phyloP scores from a whole-genome alignment of 2,329 filamentous ascomycete species.

The Penicillium sp. region DNA sequence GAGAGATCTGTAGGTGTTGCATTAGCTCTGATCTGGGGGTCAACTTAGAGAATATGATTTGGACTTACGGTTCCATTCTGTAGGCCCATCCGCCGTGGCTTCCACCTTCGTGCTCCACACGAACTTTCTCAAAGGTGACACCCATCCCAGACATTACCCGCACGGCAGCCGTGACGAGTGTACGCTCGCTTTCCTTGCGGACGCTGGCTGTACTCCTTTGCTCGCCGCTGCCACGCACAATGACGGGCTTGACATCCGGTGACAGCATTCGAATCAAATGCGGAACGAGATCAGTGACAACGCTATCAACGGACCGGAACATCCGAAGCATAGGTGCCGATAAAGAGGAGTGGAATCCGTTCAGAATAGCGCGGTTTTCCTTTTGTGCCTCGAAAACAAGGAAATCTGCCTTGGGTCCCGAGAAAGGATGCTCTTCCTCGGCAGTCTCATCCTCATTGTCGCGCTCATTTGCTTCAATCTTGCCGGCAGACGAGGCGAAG shows the following conservation, averaged over 20 bases:
- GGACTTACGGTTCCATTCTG: conserved; percentile 86
- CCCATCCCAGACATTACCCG: conserved; percentile 81
- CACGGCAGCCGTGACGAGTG: conserved; percentile 76
- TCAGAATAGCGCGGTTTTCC: conserved; percentile 72
- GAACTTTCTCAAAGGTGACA: conserved; percentile 76
- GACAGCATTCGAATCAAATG: conserved; percentile 82
- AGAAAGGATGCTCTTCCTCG: conserved; percentile 69
- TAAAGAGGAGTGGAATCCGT: conserved; percentile 71
- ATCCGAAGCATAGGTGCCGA: conserved; percentile 71
- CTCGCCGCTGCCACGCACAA: conserved; percentile 71
- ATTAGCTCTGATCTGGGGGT: conserved; percentile 9
- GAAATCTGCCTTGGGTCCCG: conserved; percentile 79
- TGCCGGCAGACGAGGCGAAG: conserved; percentile 72
- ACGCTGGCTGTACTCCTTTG: conserved; percentile 76
- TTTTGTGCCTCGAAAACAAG: conserved; percentile 79
- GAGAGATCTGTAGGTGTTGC: conserved; percentile 54
- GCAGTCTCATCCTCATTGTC: conserved; percentile 48
- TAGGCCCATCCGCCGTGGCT: conserved; percentile 74
- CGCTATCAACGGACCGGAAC: conserved; percentile 76
- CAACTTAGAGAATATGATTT: background rate
- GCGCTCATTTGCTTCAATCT: conserved; percentile 49
- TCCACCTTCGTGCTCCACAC: conserved; percentile 69
- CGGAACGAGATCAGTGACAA: conserved; percentile 81
- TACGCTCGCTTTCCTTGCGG: conserved; percentile 80
- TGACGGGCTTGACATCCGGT: conserved; percentile 86